A percentile compares a stretch with the other conserved stretches of the same genome.
Evolutionary conservation across 2,329 filamentous ascomycete genomes (phyloP).

Genomic region (Epichloe brachyelytri): DNA sequence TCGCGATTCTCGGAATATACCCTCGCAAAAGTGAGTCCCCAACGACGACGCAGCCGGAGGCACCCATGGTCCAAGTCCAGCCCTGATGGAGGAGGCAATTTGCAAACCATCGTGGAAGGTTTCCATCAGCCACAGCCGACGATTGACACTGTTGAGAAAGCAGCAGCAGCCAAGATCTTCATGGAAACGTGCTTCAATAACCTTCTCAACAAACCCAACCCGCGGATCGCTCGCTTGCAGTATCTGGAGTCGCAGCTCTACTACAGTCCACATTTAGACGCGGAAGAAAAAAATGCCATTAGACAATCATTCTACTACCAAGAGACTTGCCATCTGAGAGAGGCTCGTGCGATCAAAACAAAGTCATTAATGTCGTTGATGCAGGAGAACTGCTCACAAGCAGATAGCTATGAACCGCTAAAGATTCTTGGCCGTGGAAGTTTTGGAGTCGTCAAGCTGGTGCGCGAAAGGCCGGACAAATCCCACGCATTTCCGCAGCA

Average conservation of each 20-base stretch:
- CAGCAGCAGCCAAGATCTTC: conserved; percentile 71
- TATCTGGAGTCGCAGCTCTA: conserved; percentile 40
- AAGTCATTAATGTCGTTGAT: conserved; percentile 10
- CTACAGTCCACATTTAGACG: conserved; percentile 35
- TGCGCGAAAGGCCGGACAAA: conserved; percentile 47
- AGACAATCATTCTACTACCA: conserved; percentile 48
- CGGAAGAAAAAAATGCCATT: conserved; percentile 39
- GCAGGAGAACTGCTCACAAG: conserved; percentile 7
- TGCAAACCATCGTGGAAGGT: conserved; percentile 23
- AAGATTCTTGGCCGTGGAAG: conserved; percentile 84
- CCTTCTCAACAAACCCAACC: conserved; percentile 37
- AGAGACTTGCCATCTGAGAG: conserved; percentile 65
- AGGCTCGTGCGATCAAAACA: conserved; percentile 50
- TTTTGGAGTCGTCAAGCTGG: conserved; percentile 82
- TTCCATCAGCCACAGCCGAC: conserved; percentile 18
- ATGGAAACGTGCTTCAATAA: conserved; percentile 75
- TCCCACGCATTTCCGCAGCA: conserved; percentile 25
- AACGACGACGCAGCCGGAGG: conserved; percentile 16
- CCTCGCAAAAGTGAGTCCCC: conserved; percentile 11
- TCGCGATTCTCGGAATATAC: conserved; percentile 14
- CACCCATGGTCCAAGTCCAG: conserved; percentile 24
- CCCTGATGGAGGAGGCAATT: conserved; percentile 19
- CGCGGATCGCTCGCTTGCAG: conserved; percentile 19
- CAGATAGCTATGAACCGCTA: conserved; percentile 55
- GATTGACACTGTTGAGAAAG: conserved; percentile 56